A percentile compares a stretch with the other conserved stretches of the same genome.
These are phyloP conservation scores for Euphorbia pulcherrima DNA, from an alignment of 345 rosid species.

Conservation along the genomic window DNA sequence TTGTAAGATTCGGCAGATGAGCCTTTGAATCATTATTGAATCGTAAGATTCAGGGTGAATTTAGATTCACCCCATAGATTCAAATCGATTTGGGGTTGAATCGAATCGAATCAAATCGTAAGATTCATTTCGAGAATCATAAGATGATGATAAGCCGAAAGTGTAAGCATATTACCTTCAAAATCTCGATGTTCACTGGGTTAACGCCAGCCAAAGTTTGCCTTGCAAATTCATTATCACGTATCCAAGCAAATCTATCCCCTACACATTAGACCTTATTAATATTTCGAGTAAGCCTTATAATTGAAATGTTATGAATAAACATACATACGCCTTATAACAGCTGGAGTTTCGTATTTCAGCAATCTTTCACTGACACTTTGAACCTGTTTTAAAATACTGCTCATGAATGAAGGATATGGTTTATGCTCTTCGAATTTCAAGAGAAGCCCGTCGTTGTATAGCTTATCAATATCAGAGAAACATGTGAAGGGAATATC, in stretches of 20 bases:
- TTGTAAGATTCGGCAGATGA: too few species aligned
- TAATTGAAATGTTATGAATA: not conserved
- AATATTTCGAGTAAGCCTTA: not conserved
- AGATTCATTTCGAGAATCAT: too few species aligned
- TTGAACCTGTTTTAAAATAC: constrained; percentile 43
- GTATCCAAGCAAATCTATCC: constrained; percentile 90
- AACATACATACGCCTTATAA: constrained; percentile 51
- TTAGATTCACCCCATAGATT: too few species aligned
- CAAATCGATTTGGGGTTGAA: too few species aligned
- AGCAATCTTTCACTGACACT: constrained; percentile 55
- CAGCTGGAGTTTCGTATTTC: constrained; percentile 73
- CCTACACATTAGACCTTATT: constrained; percentile 31
- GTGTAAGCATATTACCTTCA: constrained; percentile 58
- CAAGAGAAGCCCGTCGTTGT: constrained; percentile 54
- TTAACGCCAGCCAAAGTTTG: constrained; percentile 91
- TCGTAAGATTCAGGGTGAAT: too few species aligned
- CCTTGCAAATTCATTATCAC: constrained; percentile 91
- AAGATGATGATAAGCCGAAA: too few species aligned
- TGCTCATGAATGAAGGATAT: constrained; percentile 22
- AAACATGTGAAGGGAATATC: constrained; percentile 82
- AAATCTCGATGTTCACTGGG: constrained; percentile 72
- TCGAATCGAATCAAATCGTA: too few species aligned
- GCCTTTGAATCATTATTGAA: too few species aligned
- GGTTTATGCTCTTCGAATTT: constrained; percentile 39
- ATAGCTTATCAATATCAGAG: constrained; percentile 82